Conservation (phyloP, 306 rosid genomes). For the Inga laurina region DNA sequence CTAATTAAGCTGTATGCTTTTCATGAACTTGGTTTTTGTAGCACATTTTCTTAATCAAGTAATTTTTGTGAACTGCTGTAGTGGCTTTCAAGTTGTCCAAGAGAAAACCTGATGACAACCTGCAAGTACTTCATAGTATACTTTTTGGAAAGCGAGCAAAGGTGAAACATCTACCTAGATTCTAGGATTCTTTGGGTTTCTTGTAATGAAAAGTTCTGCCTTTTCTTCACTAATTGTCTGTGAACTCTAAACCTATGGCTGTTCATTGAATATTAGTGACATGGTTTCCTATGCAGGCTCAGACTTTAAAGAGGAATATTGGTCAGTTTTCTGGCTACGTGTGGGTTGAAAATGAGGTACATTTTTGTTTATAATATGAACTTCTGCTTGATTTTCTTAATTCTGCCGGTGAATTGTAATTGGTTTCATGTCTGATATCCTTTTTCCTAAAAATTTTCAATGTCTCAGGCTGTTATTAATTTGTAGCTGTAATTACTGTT, state of each 20-base stretch:
- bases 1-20: slow-evolving; percentile 8
- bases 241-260: slow-evolving; percentile 1
- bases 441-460: background rate
- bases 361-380: background rate
- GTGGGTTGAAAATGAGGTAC: slow-evolving; percentile 89
- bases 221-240: background rate
- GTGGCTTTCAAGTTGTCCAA: slow-evolving; percentile 94
- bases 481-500: background rate
- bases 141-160: slow-evolving; percentile 88
- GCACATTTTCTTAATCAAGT: slow-evolving; percentile 24
- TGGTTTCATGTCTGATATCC: slow-evolving; percentile 4
- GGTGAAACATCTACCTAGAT: slow-evolving; percentile 43
- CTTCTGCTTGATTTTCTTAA: slow-evolving; percentile 3
- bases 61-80: slow-evolving; percentile 52
- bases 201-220: background rate
- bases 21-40: slow-evolving; percentile 27
- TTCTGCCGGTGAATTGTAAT: background rate
- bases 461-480: slow-evolving; percentile 20
- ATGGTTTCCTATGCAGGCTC: slow-evolving; percentile 53
- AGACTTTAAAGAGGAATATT: slow-evolving; percentile 68
- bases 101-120: slow-evolving; percentile 91
- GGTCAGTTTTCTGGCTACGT: slow-evolving; percentile 85
- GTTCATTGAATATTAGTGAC: slow-evolving; percentile 27
- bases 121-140: slow-evolving; percentile 76
- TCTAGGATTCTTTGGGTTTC: slow-evolving; percentile 7